phyloP scores from a whole-genome alignment of 2,329 filamentous ascomycete genomes.

The Thelonectria discophora region DNA sequence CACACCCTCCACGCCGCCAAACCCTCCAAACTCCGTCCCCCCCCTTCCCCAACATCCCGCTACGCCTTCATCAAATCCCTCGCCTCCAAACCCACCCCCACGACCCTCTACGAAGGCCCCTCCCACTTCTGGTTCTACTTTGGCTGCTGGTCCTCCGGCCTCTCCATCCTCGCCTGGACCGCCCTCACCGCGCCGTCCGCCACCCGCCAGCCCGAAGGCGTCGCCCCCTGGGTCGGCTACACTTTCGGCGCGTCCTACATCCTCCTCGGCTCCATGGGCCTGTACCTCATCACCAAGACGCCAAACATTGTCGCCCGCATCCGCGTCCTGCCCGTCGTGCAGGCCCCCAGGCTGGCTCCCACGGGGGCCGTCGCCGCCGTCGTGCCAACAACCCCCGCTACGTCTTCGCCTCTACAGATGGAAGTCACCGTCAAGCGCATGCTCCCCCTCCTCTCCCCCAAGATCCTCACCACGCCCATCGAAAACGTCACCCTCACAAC shows the following conservation, averaged over 20 bases:
- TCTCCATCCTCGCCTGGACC: conserved; percentile 52
- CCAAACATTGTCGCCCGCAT: conserved; percentile 66
- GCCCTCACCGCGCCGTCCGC: conserved; percentile 46
- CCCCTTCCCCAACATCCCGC: conserved; percentile 23
- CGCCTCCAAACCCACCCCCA: conserved; percentile 62
- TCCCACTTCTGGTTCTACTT: conserved; percentile 71
- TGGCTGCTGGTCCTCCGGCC: conserved; percentile 65
- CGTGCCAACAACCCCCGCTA: conserved; percentile 20
- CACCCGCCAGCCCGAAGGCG: conserved; percentile 54
- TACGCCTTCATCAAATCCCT: conserved; percentile 65
- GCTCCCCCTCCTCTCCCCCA: conserved; percentile 58
- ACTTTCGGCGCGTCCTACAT: conserved; percentile 67
- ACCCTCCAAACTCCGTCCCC: conserved; percentile 25
- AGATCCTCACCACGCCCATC: conserved; percentile 50
- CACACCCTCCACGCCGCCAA: conserved; percentile 32
- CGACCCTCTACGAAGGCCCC: conserved; percentile 71
- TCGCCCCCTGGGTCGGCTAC: conserved; percentile 65
- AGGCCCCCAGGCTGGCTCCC: conserved; percentile 30
- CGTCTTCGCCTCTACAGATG: conserved; percentile 51
- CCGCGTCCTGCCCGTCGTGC: conserved; percentile 58
- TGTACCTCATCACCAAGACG: conserved; percentile 67
- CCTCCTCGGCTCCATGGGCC: conserved; percentile 67
- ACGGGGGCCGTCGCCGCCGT: conserved; percentile 26
- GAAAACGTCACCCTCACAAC: conserved; percentile 48
- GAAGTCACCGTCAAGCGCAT: conserved; percentile 62